Base-by-base conservation (phyloP, 2,329 filamentous ascomycete genomes). In the Fusarium nurragi region DNA sequence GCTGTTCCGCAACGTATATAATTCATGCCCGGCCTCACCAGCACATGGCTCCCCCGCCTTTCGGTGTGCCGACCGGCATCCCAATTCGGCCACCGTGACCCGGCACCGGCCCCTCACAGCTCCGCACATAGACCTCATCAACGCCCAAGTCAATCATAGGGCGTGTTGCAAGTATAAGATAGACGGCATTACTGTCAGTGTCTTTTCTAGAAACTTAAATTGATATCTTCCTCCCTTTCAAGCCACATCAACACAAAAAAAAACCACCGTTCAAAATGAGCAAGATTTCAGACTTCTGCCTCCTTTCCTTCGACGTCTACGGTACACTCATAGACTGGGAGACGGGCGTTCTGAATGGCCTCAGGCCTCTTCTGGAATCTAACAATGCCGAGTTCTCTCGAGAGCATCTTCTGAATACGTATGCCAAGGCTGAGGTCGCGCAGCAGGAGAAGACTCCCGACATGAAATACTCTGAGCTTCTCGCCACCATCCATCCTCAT, bases 241-340 rank as follows among this genome's bases (percentile, higher is more conserved):
- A 25, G 14, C 34, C 16, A 4, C 19, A 45, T n/a, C 25, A 11
- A 37, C 11, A 47, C 6, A n/a, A 18, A 44, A 13, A 47, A 61
- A 39, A n/a, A n/a, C n/a, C 18, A 14, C 38, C 40, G 23, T 23
- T 12, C 14, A 58, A n/a, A 8, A 71, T 71, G 69, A 50, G 45
- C 38, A 65, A 36, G 18, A 56, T 71, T 13, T 67, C 69, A 13
- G 64, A 71, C 59, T 80, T 74, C 61, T 68, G 69, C 16, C 73
- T 78, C 50, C 84, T 93, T 45, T 88, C 86, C 67, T 93, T 94
- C 77, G 91, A 95, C 75, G 87, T 91, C 78, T 94, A 92, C 75
- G 91, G 91, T 74, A 94, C 92, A 1, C 82, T 94, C 3, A 87
- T 94, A 54, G 90, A 94, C 79, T 93, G 90, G 90, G 89, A 93